A percentile compares a stretch with the other conserved stretches of the same genome.
These are phyloP conservation scores for Ploettnerulaceae sp. DNA, from an alignment of 2,329 filamentous ascomycete genomes.

Conservation along the genomic window DNA sequence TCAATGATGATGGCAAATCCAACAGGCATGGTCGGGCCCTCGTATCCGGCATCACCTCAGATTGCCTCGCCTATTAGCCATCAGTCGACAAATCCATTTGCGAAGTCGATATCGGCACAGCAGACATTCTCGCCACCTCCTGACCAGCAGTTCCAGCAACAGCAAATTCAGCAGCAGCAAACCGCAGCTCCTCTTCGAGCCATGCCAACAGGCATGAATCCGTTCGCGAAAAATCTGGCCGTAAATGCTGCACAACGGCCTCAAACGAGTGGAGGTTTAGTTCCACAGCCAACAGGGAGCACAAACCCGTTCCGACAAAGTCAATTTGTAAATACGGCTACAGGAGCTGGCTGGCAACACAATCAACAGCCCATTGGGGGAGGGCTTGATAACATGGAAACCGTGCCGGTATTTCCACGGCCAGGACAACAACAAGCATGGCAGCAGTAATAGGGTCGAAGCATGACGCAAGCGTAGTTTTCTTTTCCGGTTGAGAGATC, in stretches of 20 bases:
- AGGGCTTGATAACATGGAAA: constrained; percentile 71
- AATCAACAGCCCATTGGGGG: constrained; percentile 75
- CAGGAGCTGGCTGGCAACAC: constrained; percentile 84
- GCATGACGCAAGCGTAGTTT: constrained; percentile 4
- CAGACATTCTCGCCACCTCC: constrained; percentile 34
- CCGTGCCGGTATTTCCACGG: constrained; percentile 80
- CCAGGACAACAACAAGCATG: constrained; percentile 61
- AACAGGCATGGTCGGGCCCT: constrained; percentile 43
- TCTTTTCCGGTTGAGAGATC: constrained; percentile 16
- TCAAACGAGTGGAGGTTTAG: constrained; percentile 44
- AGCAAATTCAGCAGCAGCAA: constrained; percentile 39
- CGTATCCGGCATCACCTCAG: constrained; percentile 39
- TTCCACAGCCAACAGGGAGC: constrained; percentile 75
- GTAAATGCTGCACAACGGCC: constrained; percentile 24
- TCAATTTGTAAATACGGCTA: constrained; percentile 82
- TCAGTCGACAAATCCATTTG: constrained; percentile 83
- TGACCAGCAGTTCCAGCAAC: constrained; percentile 26
- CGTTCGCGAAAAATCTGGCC: constrained; percentile 53
- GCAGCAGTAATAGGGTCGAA: constrained; percentile 38
- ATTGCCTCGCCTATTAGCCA: constrained; percentile 45
- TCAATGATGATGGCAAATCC: constrained; percentile 68
- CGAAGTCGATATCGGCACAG: constrained; percentile 49
- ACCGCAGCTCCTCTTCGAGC: constrained; percentile 46
- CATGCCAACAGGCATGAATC: constrained; percentile 66
- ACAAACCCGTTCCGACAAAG: constrained; percentile 95